Percentiles rank a stretch among this genome's conserved stretches.
These are phyloP conservation scores for Escallonia herrerae DNA, from an alignment of 129 eudicot species.

Conservation along the genomic window DNA sequence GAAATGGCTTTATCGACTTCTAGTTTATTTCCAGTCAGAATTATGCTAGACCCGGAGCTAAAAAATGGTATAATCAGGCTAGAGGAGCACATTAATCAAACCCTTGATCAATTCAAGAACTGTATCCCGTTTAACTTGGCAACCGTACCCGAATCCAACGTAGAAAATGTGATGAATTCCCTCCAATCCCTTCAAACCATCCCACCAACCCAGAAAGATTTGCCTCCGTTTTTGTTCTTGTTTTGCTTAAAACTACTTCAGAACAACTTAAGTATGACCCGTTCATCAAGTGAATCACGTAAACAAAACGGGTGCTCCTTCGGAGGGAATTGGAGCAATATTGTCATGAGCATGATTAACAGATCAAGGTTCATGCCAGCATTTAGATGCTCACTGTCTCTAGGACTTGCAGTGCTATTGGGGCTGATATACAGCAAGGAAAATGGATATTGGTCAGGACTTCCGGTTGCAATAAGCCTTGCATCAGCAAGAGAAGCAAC, in stretches of 20 bases:
- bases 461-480: constrained; percentile 63
- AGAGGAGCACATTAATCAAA: constrained; percentile 29
- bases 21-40: constrained; percentile 28
- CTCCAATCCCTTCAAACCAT: constrained; percentile 33
- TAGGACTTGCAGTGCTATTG: constrained; percentile 66
- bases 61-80: constrained; percentile 25
- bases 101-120: constrained; percentile 30
- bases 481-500: constrained; percentile 65
- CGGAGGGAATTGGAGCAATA: constrained; percentile 14
- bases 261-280: constrained; percentile 15
- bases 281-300: constrained; percentile 3
- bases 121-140: constrained; percentile 27
- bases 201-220: constrained; percentile 35
- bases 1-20: constrained; percentile 45
- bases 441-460: constrained; percentile 79
- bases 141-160: constrained; percentile 50
- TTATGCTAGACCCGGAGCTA: constrained; percentile 34
- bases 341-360: no score
- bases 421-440: constrained; percentile 62
- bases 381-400: constrained; percentile 66
- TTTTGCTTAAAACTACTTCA: constrained; percentile 72
- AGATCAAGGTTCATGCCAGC: constrained; percentile 41
- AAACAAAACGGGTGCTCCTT: constrained; percentile 13
- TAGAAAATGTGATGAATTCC: constrained; percentile 21
- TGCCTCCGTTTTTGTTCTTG: constrained; percentile 66